A percentile compares a stretch with the other conserved stretches of the same genome.
phyloP scores from a whole-genome alignment of 2,329 filamentous ascomycete species.

The Raffaelea arxii region DNA sequence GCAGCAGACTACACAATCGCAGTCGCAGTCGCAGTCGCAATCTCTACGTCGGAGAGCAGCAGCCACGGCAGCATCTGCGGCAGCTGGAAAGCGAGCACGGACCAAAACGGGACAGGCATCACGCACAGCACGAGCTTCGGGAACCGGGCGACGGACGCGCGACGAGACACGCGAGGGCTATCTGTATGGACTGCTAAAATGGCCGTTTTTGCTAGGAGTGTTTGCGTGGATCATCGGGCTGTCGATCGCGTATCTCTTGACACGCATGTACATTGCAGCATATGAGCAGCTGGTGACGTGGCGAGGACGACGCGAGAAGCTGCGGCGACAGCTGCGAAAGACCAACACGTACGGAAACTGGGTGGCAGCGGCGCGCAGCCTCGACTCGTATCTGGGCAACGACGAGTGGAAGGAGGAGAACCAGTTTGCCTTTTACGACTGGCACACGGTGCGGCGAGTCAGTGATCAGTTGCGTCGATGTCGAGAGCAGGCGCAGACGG shows the following conservation, averaged over 20 bases:
- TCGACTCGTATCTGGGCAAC: slow-evolving; percentile 76
- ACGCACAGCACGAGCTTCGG: too few species aligned
- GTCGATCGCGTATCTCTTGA: slow-evolving; percentile 65
- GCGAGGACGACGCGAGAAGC: slow-evolving; percentile 64
- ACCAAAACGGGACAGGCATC: slow-evolving; percentile 5
- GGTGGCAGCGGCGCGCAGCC: slow-evolving; percentile 65
- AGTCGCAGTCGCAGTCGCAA: too few species aligned
- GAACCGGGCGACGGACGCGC: slow-evolving; percentile 50
- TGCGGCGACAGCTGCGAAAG: slow-evolving; percentile 61
- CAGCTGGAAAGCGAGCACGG: slow-evolving; percentile 16
- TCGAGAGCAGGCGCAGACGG: slow-evolving; percentile 47
- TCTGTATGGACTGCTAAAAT: slow-evolving; percentile 81
- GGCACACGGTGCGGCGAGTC: slow-evolving; percentile 69
- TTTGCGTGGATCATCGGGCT: slow-evolving; percentile 71
- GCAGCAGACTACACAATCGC: too few species aligned
- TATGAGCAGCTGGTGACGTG: slow-evolving; percentile 91
- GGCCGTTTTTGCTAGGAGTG: slow-evolving; percentile 77
- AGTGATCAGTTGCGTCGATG: slow-evolving; percentile 63
- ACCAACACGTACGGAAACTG: slow-evolving; percentile 75
- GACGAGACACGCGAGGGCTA: slow-evolving; percentile 95
- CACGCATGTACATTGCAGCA: slow-evolving; percentile 77
- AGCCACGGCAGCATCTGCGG: slow-evolving; percentile 15
- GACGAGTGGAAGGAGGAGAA: slow-evolving; percentile 71
- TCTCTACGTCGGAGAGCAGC: background rate
- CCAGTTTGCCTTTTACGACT: slow-evolving; percentile 78